Base-by-base conservation (phyloP, 768 basidiomycete genomes). In the Tulasnella sp. region DNA sequence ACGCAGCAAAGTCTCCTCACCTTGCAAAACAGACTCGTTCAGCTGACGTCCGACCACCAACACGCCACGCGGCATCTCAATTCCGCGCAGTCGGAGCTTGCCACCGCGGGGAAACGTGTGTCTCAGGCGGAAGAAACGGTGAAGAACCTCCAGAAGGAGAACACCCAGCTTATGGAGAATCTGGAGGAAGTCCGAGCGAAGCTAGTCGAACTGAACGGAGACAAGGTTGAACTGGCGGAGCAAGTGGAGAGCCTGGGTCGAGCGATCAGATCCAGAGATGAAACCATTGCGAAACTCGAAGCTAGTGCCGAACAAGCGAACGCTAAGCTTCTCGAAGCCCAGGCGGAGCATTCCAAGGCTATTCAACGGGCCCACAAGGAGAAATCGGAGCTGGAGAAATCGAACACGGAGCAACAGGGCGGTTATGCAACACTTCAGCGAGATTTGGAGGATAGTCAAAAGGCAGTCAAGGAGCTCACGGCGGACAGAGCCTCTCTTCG, bases 181-280 rank as follows among this genome's bases (percentile, higher is more conserved):
- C 80, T 94, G 73, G 89, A 94, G 75, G 91, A 94, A 79, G 89
- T 94, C 87, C 86, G 90, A 36, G 86, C 90, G 44, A 94, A 94
- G 81, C 88, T 94, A 74, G 88, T 93, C 26, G 88, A 92, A 77
- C 82, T 95, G 69, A 92, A 90, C 2, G 86, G 87, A 41, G 84
- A 83, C 74, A 91, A 89, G 78, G 80, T 91, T 16, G 86, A 90
- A 73, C 83, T 91, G 9, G 82, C 83, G 59, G 90, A 94, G 74
- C 86, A 86, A 76, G 81, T 87, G 62, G 87, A 86, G 74, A 78
- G 79, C 70, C 79, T 92, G 71, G 83, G 88, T 72, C 82, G 83
- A 67, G 81, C 83, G 9, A 75, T 91, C 72, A 82, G 82, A 42
- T 84, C 82, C 74, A 84, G 86, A 22, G 89, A 91, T 74, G 77